Base-by-base conservation (phyloP, 371 early-diverging fungal species). In the Cokeromyces recurvatus region DNA sequence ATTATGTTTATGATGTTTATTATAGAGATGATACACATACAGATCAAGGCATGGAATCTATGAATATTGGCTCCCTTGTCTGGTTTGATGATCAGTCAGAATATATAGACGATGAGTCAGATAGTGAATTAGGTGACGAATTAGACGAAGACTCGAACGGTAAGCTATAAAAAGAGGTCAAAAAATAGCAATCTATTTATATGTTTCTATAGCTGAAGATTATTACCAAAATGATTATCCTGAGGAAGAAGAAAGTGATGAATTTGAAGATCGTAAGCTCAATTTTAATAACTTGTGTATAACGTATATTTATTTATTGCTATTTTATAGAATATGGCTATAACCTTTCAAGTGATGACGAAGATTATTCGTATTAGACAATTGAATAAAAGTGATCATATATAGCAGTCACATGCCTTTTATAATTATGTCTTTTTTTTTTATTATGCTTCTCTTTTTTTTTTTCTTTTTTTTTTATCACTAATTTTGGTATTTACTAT, bases 171-270 rank as follows among this genome's bases (percentile, higher is more conserved):
- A 12, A 27, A 20, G 22, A n/a, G 1, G 7, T 10, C 17, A 6
- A 19, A 1, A 12, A 2, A 31, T 27, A 24, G 24, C 15, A 22
- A 19, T 23, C 8, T 10, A 43, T 4, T n/a, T 21, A 16, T 10
- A 36, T 25, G n/a, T 25, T 20, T 34, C 8, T 22, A 25, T 53
- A 74, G 81, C 84, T n/a, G 81, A 83, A 51, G 84, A 81, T 50
- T 77, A 73, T 43, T 81, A 78, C 50, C 77, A 77, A 53, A 79
- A 81, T 46, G 84, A 81, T 44, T 83, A 79, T 43, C 80, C 81
- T 3, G 80, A 82, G 10, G 78, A 78, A 25, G 81, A 77, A 35
- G 62, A 61, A 22, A 68, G 67, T 38, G 69, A 69, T n/a, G 73
- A 66, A 19, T 66, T 58, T 48, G 71, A 74, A 42, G 65, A 67